These are phyloP conservation scores for Dactylellina haptotyla DNA, from an alignment of 2,329 filamentous ascomycete species.

Conservation along the genomic window DNA sequence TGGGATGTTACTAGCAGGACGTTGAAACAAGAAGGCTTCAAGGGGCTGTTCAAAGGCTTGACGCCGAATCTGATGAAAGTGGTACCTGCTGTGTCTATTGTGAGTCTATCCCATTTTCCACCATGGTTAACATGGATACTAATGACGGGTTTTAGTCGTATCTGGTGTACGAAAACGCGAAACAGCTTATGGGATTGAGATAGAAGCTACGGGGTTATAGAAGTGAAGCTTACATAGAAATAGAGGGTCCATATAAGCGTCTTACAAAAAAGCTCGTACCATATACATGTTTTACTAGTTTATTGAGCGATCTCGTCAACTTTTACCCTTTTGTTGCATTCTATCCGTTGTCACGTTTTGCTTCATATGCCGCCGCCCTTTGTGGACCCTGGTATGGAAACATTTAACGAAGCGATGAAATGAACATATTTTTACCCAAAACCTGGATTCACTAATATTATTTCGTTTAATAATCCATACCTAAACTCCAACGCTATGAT, in stretches of 20 bases:
- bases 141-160: slow-evolving; percentile 67
- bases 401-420: not conserved
- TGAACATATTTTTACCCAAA: not conserved
- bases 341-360: too few relatives aligned
- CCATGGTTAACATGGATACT: slow-evolving; percentile 4
- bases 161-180: slow-evolving; percentile 91
- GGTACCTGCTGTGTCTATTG: slow-evolving; percentile 92
- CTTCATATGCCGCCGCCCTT: too few relatives aligned
- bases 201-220: slow-evolving; percentile 58
- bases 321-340: too few relatives aligned
- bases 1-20: slow-evolving; percentile 88
- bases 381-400: too few relatives aligned
- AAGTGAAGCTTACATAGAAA: slow-evolving; percentile 18
- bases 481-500: slow-evolving; percentile 19
- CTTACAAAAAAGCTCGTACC: slow-evolving; percentile 70
- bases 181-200: slow-evolving; percentile 71
- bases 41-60: slow-evolving; percentile 91
- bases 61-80: slow-evolving; percentile 97
- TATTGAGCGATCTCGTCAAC: slow-evolving; percentile 62
- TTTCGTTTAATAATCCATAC: not conserved
- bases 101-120: slow-evolving; percentile 45
- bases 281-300: slow-evolving; percentile 64
- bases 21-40: slow-evolving; percentile 79
- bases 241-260: slow-evolving; percentile 1
- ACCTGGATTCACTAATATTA: slow-evolving; percentile 60